Conservation (phyloP, 2,329 filamentous ascomycete genomes). For the Ceratocystis colombiana region DNA sequence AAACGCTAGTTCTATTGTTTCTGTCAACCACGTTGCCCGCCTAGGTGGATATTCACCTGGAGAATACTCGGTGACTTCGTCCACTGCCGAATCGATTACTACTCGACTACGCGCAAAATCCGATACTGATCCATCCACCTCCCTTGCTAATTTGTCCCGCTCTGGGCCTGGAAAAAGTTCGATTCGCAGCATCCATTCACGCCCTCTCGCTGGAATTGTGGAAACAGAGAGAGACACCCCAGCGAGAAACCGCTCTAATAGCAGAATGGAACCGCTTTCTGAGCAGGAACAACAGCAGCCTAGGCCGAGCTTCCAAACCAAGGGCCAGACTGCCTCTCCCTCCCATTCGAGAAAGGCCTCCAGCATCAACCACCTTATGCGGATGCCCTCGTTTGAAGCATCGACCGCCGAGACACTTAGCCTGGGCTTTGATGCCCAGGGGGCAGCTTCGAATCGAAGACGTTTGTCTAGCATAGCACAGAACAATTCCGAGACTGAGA, state of each 20-base stretch:
- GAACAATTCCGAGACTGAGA: conserved; percentile 3
- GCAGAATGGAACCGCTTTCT: conserved; percentile 23
- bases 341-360: conserved; percentile 7
- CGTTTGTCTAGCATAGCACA: conserved; percentile 11
- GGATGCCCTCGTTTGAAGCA: conserved; percentile 20
- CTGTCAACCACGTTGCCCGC: conserved; percentile 56
- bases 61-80: conserved; percentile 52
- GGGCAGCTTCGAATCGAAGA: conserved; percentile 7
- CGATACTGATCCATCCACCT: conserved; percentile 34
- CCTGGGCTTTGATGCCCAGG: conserved; percentile 13
- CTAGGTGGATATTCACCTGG: conserved; percentile 58
- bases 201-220: conserved; percentile 47
- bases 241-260: neutral
- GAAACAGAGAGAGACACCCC: conserved; percentile 42
- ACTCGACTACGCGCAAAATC: conserved; percentile 39
- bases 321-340: neutral
- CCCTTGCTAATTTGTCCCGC: conserved; percentile 36
- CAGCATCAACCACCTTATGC: conserved; percentile 4
- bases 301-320: neutral
- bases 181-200: conserved; percentile 41
- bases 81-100: conserved; percentile 53
- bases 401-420: conserved; percentile 22
- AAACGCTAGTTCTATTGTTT: conserved; percentile 53
- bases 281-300: conserved; percentile 16
- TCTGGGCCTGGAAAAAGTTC: conserved; percentile 48